These are phyloP conservation scores for Pochonia chlamydosporia DNA, from an alignment of 2,329 filamentous ascomycete genomes.

Conservation along the genomic window DNA sequence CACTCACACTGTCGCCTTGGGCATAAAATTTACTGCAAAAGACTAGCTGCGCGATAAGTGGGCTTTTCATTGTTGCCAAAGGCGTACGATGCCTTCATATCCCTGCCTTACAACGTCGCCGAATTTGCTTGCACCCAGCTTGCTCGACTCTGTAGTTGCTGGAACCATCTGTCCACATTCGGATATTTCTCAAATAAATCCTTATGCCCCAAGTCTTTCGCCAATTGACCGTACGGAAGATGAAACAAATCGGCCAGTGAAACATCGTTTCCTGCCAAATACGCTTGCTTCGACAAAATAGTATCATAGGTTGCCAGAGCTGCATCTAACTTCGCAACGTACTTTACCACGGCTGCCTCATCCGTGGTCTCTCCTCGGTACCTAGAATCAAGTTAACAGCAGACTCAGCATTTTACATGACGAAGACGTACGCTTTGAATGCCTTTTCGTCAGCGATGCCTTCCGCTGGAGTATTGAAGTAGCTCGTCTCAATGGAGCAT, in stretches of 20 bases:
- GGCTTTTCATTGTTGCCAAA: no score
- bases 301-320: not conserved
- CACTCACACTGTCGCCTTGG: no score
- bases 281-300: not conserved
- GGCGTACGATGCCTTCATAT: no score
- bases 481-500: not conserved
- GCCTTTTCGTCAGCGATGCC: not conserved
- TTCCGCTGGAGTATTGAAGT: not conserved
- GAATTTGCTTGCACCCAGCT: not conserved
- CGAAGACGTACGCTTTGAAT: not conserved
- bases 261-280: not conserved
- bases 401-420: not conserved
- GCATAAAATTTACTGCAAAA: no score
- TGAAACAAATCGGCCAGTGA: not conserved
- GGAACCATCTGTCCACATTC: not conserved
- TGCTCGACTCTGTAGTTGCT: not conserved
- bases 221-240: not conserved
- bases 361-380: not conserved
- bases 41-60: no score
- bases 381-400: not conserved
- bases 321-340: not conserved
- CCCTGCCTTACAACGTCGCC: no score
- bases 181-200: not conserved
- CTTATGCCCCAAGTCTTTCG: not conserved
- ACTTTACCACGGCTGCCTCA: not conserved